Evolutionary conservation across 495 filamentous ascomycete species (phyloP), one percentile per base, ranked within the genome.

Genomic region (Neurospora sp.): DNA sequence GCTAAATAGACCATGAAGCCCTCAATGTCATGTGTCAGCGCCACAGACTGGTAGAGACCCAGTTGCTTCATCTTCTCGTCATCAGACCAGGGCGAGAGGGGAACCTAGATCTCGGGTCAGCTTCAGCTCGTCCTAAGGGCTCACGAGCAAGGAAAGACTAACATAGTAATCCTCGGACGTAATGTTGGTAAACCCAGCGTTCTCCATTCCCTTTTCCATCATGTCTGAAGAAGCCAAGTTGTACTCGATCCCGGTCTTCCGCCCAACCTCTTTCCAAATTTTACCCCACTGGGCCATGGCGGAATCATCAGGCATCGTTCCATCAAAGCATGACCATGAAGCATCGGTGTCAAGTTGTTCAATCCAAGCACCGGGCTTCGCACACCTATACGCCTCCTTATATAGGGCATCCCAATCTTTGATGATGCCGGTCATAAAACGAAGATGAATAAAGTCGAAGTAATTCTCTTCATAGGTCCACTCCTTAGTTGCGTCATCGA

Each of bases 391-490:
- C 4, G 75, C 78, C 71, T 85, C 76, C 22, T 72, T n/a, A 48
- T 82, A 79, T 0, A 81, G 81, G 22, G 71, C 76, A 5, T 79
- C 78, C 86, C 86, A 90, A 73, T 89, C 83, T 18, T 74, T 42
- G 10, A 89, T 78, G 6, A 79, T 81, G 12, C 87, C 87, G 53
- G 83, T 80, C 27, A 27, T 27, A 27, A 27, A 86, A 4, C 88
- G 86, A 14, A 84, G 74, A 75, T 90, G 88, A 41, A 90, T 81
- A 71, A 84, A 86, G 77, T 90, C 88, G 72, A 88, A 89, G 39
- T 75, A 74, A 12, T 77, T 73, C n/a, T 81, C 75, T 0, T 80
- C 70, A 75, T 83, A 87, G 41, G 79, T 80, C 86, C 85, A 88
- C 8, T 78, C 76, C 16, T 85, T 81, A 16, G 80, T 74, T 73